Conservation (phyloP, 2,329 filamentous ascomycete genomes). For the Botrytis fabae region DNA sequence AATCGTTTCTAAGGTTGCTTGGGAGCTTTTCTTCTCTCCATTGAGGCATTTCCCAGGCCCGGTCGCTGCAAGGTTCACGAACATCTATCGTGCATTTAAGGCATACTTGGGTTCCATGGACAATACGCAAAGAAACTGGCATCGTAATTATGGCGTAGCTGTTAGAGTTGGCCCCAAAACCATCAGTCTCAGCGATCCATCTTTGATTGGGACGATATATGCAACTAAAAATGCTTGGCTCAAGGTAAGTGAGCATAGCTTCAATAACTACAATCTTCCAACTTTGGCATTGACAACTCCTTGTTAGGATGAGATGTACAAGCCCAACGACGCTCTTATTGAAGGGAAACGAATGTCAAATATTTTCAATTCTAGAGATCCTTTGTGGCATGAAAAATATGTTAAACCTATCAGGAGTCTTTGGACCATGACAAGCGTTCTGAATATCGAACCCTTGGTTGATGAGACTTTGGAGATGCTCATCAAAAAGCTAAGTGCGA, state of each 20-base stretch:
- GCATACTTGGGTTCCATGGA: not conserved
- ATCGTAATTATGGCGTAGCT: slow-evolving; percentile 12
- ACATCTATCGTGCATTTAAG: not conserved
- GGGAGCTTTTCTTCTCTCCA: not conserved
- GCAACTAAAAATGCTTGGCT: slow-evolving; percentile 45
- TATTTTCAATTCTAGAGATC: not conserved
- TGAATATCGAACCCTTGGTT: not conserved
- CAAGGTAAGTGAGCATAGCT: not conserved
- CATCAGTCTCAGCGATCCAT: slow-evolving; percentile 45
- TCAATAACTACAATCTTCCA: not conserved
- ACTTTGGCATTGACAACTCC: not conserved
- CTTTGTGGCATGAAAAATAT: slow-evolving; percentile 5
- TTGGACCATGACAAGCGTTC: slow-evolving; percentile 5
- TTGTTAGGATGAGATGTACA: slow-evolving; percentile 9
- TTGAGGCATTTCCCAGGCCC: slow-evolving; percentile 8
- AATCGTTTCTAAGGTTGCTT: not conserved
- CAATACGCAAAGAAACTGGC: not conserved
- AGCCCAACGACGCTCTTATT: not conserved
- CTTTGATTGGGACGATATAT: slow-evolving; percentile 42
- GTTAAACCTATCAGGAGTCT: slow-evolving; percentile 6
- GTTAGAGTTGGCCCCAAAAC: slow-evolving; percentile 13
- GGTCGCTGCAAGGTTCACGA: not conserved
- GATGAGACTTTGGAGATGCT: not conserved
- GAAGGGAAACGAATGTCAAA: slow-evolving; percentile 2
- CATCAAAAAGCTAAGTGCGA: not conserved